Percentiles rank a stretch among this genome's conserved stretches.
phyloP scores from a whole-genome alignment of 306 rosid genomes.

The Prunus mongolica region DNA sequence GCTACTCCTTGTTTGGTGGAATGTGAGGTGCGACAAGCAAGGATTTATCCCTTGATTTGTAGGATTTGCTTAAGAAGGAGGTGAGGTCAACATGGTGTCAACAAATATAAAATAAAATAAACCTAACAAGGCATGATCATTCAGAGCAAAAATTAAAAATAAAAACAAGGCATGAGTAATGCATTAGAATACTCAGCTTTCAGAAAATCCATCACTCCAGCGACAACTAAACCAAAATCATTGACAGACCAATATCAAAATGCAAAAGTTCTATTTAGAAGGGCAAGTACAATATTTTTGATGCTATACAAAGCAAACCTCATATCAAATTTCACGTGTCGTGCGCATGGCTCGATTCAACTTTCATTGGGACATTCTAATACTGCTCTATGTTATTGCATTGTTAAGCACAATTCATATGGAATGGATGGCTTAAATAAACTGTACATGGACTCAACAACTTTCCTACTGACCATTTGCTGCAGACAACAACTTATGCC shows the following conservation, averaged over 20 bases:
- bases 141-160: no score
- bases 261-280: background rate
- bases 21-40: no score
- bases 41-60: no score
- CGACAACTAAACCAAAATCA: background rate
- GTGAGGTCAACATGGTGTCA: no score
- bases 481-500: slow-evolving; percentile 13
- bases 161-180: no score
- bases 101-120: no score
- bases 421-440: background rate
- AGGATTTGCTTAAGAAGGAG: no score
- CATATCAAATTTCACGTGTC: background rate
- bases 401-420: slow-evolving; percentile 2
- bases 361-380: background rate
- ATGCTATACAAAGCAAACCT: background rate
- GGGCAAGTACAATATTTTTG: background rate
- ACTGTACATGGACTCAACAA: slow-evolving; percentile 11
- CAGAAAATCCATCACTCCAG: background rate
- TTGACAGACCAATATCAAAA: background rate
- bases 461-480: slow-evolving; percentile 6
- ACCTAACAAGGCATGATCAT: no score
- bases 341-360: background rate
- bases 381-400: background rate
- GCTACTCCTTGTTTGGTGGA: no score
- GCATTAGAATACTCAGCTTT: no score